Conservation (phyloP, 2,329 filamentous ascomycete genomes). For the Conoideocrella luteorostrata region DNA sequence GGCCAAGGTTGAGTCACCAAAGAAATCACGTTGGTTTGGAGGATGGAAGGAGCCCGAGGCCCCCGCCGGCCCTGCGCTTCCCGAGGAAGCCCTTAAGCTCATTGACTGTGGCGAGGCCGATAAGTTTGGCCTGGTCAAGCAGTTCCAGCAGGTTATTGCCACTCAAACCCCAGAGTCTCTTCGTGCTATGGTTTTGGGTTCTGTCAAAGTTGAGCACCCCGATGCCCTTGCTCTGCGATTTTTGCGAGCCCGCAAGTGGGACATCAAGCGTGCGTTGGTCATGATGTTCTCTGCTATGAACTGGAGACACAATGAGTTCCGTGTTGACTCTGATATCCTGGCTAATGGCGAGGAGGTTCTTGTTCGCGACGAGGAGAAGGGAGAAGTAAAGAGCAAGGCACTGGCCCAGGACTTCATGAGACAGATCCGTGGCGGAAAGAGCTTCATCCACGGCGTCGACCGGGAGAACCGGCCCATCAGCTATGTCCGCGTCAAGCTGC, state of each 20-base stretch:
- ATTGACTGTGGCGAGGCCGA: constrained; percentile 7
- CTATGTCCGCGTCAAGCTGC: constrained; percentile 27
- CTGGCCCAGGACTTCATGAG: constrained; percentile 22
- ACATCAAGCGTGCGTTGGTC: constrained; percentile 30
- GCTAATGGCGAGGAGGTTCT: constrained; percentile 26
- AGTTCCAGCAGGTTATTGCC: constrained; percentile 8
- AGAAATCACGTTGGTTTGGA: constrained; percentile 10
- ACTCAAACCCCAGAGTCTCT: constrained; percentile 4
- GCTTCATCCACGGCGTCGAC: constrained; percentile 30
- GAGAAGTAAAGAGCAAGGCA: constrained; percentile 6
- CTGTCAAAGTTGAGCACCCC: constrained; percentile 24
- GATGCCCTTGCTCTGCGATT: constrained; percentile 34
- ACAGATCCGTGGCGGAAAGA: constrained; percentile 32
- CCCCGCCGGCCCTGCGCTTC: constrained; percentile 1
- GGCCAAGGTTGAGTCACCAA: constrained; percentile 4
- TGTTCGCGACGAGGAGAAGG: constrained; percentile 21
- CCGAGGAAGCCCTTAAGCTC: constrained; percentile 8
- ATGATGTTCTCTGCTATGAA: constrained; percentile 32
- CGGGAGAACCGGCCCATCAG: constrained; percentile 28
- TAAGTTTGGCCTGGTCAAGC: constrained; percentile 8
- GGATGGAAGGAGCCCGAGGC: constrained; percentile 2
- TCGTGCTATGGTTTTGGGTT: constrained; percentile 14
- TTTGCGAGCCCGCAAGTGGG: constrained; percentile 33
- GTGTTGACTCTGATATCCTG: constrained; percentile 26
- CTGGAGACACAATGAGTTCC: constrained; percentile 27